phyloP scores from a whole-genome alignment of 2,329 filamentous ascomycete species.

The Pyrenochaeta sp. region DNA sequence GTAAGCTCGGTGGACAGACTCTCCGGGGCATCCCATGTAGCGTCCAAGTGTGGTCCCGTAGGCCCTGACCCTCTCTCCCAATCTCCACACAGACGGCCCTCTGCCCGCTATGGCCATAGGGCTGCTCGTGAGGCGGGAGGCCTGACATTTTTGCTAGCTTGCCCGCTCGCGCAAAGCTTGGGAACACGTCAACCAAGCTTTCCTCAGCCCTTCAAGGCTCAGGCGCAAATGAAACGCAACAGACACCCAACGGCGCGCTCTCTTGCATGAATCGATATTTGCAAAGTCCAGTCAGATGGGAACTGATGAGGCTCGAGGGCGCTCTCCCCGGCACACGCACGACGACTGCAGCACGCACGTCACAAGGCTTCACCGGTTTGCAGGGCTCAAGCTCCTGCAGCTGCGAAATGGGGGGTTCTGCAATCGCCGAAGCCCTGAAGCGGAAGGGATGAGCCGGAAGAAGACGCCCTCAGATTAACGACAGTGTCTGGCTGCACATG shows the following conservation, averaged over 20 bases:
- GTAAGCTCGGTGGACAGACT: constrained; percentile 47
- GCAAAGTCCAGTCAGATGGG: constrained; percentile 2
- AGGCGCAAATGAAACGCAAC: constrained; percentile 20
- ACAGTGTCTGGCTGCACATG: constrained; percentile 19
- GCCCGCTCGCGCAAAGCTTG: constrained; percentile 34
- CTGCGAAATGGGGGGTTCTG: constrained; percentile 2
- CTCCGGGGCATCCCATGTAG: constrained; percentile 34
- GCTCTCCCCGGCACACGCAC: constrained; percentile 11
- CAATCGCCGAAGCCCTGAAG: background rate
- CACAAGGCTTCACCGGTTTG: constrained; percentile 22
- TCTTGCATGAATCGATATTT: constrained; percentile 10
- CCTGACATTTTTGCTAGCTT: constrained; percentile 33
- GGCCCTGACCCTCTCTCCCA: constrained; percentile 26
- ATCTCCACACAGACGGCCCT: constrained; percentile 46
- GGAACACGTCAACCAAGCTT: constrained; percentile 43
- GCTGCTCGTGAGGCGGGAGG: constrained; percentile 35
- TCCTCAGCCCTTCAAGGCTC: constrained; percentile 25
- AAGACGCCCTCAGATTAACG: constrained; percentile 28
- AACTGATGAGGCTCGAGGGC: constrained; percentile 16
- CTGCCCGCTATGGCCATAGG: constrained; percentile 29
- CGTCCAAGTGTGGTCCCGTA: constrained; percentile 31
- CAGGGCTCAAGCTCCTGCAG: constrained; percentile 21
- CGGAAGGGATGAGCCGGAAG: constrained; percentile 24
- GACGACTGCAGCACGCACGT: constrained; percentile 21
- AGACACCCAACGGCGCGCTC: constrained; percentile 7